These are phyloP conservation scores for Aspergillus ibericus DNA, from an alignment of 2,329 filamentous ascomycete genomes.

Conservation along the genomic window DNA sequence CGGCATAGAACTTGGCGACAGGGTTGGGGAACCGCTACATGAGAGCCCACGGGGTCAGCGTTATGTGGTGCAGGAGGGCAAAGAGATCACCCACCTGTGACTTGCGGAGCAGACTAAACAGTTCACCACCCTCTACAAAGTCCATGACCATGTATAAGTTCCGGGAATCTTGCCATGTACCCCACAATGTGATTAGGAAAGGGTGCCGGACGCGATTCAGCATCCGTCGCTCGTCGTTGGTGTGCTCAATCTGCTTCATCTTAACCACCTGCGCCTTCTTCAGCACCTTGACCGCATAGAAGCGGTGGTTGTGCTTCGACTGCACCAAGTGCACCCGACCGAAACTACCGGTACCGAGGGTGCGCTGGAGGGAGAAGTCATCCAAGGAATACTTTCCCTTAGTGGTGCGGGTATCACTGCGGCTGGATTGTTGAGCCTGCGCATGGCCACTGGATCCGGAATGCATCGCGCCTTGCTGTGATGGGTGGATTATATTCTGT, in stretches of 20 bases:
- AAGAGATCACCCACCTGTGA: slow-evolving; percentile 66
- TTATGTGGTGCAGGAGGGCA: slow-evolving; percentile 10
- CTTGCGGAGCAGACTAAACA: slow-evolving; percentile 93
- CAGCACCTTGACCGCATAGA: slow-evolving; percentile 97
- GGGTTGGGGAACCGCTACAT: slow-evolving; percentile 92
- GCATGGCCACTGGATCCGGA: slow-evolving; percentile 28
- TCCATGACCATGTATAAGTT: slow-evolving; percentile 99
- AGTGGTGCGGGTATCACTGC: slow-evolving; percentile 60
- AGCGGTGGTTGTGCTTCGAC: slow-evolving; percentile 96
- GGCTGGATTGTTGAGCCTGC: slow-evolving; percentile 14
- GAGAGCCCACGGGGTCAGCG: not conserved
- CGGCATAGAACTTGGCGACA: slow-evolving; percentile 98
- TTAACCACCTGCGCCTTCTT: slow-evolving; percentile 99
- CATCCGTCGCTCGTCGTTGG: slow-evolving; percentile 96
- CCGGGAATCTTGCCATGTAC: slow-evolving; percentile 91
- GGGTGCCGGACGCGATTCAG: slow-evolving; percentile 95
- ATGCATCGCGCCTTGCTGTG: slow-evolving; percentile 45
- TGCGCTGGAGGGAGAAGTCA: slow-evolving; percentile 88
- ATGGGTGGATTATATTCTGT: slow-evolving; percentile 75
- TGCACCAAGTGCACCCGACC: slow-evolving; percentile 95
- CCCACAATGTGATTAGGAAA: slow-evolving; percentile 96
- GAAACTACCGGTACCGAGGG: slow-evolving; percentile 94
- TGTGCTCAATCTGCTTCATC: slow-evolving; percentile 99
- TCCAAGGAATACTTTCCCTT: slow-evolving; percentile 95
- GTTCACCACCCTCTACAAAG: slow-evolving; percentile 96